A percentile compares a stretch with the other conserved stretches of the same genome.
Conservation (phyloP, 257 asterid species). For the Vinca minor region DNA sequence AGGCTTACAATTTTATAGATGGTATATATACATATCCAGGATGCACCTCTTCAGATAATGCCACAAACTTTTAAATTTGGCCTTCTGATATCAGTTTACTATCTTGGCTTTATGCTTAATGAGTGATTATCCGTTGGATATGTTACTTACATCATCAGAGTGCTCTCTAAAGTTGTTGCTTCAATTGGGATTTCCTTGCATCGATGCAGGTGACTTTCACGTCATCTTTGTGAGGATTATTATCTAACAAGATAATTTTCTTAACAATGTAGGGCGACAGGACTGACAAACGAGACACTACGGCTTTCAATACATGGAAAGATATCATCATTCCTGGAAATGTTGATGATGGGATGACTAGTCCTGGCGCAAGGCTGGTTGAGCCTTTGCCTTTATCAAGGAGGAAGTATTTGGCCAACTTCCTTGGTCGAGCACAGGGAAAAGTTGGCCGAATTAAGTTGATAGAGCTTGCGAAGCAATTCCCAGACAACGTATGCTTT, state of each 20-base stretch:
- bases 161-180: not conserved
- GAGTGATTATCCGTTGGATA: not conserved
- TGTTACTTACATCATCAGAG: not conserved
- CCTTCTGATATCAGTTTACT: not conserved
- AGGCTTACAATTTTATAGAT: not conserved
- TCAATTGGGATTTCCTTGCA: not conserved
- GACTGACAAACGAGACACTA: conserved; percentile 82
- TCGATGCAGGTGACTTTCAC: not conserved
- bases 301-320: conserved; percentile 95
- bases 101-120: not conserved
- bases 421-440: conserved; percentile 91
- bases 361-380: conserved; percentile 46
- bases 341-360: conserved; percentile 90
- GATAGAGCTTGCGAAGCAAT: conserved; percentile 73
- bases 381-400: conserved; percentile 78
- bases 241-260: not conserved
- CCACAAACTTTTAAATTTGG: not conserved
- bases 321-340: conserved; percentile 94
- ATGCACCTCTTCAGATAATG: not conserved
- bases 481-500: conserved; percentile 68
- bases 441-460: conserved; percentile 73
- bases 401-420: conserved; percentile 79
- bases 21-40: not conserved
- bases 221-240: not conserved
- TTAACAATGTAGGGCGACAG: conserved; percentile 62